These are phyloP conservation scores for Rubroboletus pulcherrimus DNA, from an alignment of 768 basidiomycete genomes.

Conservation along the genomic window DNA sequence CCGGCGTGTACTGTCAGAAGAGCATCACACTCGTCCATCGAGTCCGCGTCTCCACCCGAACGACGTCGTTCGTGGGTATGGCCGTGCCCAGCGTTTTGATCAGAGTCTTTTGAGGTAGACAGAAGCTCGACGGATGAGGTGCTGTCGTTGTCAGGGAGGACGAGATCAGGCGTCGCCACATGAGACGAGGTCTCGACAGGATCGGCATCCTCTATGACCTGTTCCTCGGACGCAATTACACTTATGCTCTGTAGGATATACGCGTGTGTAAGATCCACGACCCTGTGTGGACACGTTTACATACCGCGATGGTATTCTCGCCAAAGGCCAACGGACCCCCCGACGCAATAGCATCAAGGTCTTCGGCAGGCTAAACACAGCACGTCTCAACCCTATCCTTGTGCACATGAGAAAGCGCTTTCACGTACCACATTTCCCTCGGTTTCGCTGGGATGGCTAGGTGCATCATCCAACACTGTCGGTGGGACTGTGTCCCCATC, in stretches of 20 bases:
- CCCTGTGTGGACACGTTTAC: neutral
- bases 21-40: constrained; percentile 15
- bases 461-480: too few relatives aligned
- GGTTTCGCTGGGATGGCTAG: too few relatives aligned
- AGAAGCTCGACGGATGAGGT: neutral
- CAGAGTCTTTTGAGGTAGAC: neutral
- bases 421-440: neutral
- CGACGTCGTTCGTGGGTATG: neutral
- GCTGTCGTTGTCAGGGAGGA: constrained; percentile 12
- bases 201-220: neutral
- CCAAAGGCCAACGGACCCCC: neutral
- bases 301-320: neutral
- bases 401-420: neutral
- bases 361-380: neutral
- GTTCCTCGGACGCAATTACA: neutral
- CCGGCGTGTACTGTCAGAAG: constrained; percentile 1
- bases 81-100: neutral
- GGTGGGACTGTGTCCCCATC: too few relatives aligned
- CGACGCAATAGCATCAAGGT: neutral
- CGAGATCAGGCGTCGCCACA: constrained; percentile 8
- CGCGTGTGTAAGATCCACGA: neutral
- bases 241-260: constrained; percentile 1
- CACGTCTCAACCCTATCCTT: neutral
- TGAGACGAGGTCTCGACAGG: neutral
- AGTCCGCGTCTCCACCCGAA: constrained; percentile 5